Evolutionary conservation across 192 early-diverging fungal genomes (phyloP), one percentile per base, ranked within the genome.

Genomic region (Phlyctochytrium bullatum): DNA sequence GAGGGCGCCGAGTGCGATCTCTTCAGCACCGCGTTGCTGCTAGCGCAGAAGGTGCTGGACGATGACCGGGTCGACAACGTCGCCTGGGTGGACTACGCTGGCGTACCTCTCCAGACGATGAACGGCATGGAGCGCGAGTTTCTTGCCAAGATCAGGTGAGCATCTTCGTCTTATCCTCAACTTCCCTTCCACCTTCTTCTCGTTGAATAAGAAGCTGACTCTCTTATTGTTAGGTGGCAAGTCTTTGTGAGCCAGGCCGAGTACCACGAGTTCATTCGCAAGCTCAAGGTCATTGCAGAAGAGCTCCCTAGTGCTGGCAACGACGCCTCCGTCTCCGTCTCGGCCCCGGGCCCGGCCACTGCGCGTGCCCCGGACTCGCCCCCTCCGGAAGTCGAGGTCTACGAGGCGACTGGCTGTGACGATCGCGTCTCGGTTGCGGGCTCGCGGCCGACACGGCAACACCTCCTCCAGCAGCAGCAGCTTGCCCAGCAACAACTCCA

Each of bases 41-140:
- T 67, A 2, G 50, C 69, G 16, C 61, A 64, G 33, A 71, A 71
- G 62, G 62, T 59, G 3, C 35, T 71, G 23, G 69, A 71, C 52
- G 69, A 71, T 32, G 62, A 62, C 52, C 61, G 69, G 3, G 63
- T 71, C 34, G 69, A 71, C 53, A 28, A 24, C 12, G 50, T 47
- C 47, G 69, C 62, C 20, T 71, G 69, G 69, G 69, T 64, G 12
- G n/a, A 57, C 6, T 71, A 64, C 31, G 50, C 28, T 59, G 34
- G 56, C 2, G 1, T 71, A 10, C 29, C 24, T 6, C 32, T 71
- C 20, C 24, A 56, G 20, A 30, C 30, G 20, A 36, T 71, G 4
- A 64, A 64, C 54, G 69, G 61, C n/a, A 71, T 71, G 69, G 69
- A 71, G 54, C 52, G 52, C 32, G 69, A 71, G 35, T 71, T 71